Conservation (phyloP, 352 stramenopile species). For the Pythium sukuiense region DNA sequence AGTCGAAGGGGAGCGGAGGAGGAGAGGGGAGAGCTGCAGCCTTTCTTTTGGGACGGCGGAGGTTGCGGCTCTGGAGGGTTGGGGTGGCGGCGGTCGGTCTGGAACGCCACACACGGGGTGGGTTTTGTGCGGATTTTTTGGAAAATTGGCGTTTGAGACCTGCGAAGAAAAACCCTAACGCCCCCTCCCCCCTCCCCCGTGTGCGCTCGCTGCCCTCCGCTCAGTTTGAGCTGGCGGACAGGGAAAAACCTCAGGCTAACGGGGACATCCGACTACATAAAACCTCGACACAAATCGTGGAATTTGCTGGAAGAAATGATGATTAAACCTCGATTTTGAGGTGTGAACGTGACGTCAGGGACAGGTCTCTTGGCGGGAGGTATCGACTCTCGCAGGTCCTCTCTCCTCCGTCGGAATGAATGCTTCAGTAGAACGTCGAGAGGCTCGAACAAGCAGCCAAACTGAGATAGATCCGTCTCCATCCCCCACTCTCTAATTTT, state of each 20-base stretch:
- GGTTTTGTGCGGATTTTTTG: conserved; percentile 34
- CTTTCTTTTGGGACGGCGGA: conserved; percentile 30
- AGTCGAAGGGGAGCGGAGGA: not conserved
- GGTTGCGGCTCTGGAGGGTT: conserved; percentile 13
- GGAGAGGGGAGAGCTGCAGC: not conserved
- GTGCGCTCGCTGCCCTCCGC: conserved; percentile 8
- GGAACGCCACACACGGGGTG: conserved; percentile 8
- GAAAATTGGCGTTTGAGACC: conserved; percentile 31
- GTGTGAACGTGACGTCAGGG: conserved; percentile 20
- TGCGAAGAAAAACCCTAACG: conserved; percentile 22
- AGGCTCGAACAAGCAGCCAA: conserved; percentile 4
- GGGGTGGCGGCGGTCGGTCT: conserved; percentile 1
- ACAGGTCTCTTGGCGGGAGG: conserved; percentile 14
- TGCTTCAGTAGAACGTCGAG: conserved; percentile 3
- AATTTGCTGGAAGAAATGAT: conserved; percentile 27
- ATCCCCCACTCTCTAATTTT: conserved; percentile 4
- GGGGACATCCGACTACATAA: conserved; percentile 13
- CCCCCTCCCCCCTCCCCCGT: not conserved
- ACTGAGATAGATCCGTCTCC: conserved; percentile 8
- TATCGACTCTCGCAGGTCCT: conserved; percentile 14
- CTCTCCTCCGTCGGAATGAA: conserved; percentile 2
- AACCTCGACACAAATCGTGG: conserved; percentile 11
- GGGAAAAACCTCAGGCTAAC: conserved; percentile 24
- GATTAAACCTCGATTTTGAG: conserved; percentile 16
- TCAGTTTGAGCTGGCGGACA: conserved; percentile 1